A percentile compares a stretch with the other conserved stretches of the same genome.
phyloP scores from a whole-genome alignment of 257 asterid genomes.

The Rauvolfia tetraphylla region DNA sequence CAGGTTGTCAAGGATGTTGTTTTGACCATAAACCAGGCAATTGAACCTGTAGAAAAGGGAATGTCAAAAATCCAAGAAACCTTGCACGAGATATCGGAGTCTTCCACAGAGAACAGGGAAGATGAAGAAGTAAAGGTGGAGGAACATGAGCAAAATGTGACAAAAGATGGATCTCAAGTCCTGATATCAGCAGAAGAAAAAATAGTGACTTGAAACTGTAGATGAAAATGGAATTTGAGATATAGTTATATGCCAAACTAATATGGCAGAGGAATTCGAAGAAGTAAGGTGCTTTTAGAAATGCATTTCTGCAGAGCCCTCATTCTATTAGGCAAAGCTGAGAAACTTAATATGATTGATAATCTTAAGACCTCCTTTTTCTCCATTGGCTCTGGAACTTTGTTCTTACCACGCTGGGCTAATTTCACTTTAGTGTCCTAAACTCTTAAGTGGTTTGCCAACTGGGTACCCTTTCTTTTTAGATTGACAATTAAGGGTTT shows the following conservation, averaged over 20 bases:
- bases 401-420: too few relatives aligned
- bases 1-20: slow-evolving; percentile 93
- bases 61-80: slow-evolving; percentile 88
- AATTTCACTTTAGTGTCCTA: too few relatives aligned
- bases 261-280: too few relatives aligned
- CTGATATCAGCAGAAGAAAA: slow-evolving; percentile 7
- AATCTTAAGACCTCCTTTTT: too few relatives aligned
- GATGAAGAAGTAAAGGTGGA: slow-evolving; percentile 48
- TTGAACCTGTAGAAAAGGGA: slow-evolving; percentile 90
- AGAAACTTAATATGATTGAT: too few relatives aligned
- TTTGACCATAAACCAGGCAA: slow-evolving; percentile 88
- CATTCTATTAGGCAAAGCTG: too few relatives aligned
- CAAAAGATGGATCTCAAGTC: slow-evolving; percentile 25
- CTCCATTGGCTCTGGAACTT: too few relatives aligned
- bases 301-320: too few relatives aligned
- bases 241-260: background rate
- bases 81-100: slow-evolving; percentile 57
- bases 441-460: too few relatives aligned
- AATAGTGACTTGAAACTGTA: background rate
- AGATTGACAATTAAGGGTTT: too few relatives aligned
- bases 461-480: too few relatives aligned
- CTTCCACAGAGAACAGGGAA: slow-evolving; percentile 34
- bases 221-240: background rate
- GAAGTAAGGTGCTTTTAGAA: too few relatives aligned
- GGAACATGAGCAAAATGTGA: slow-evolving; percentile 35